These are phyloP conservation scores for Metschnikowia reukaufii DNA, from an alignment of 805 yeast genomes.

Conservation along the genomic window DNA sequence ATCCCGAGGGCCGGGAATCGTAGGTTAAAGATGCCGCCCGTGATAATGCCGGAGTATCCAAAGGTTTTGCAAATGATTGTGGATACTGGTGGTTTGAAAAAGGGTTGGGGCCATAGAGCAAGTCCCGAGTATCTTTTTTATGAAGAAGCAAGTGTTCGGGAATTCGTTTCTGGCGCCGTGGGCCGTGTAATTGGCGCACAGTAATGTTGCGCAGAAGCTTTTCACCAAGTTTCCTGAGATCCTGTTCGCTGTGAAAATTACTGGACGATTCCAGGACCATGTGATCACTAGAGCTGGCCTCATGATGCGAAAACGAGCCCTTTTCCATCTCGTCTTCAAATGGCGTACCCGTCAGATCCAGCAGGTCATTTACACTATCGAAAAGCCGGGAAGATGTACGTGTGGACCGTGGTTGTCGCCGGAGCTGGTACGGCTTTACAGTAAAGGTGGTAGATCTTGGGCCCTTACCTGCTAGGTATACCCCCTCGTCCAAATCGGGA, in stretches of 20 bases:
- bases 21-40: conserved; percentile 13
- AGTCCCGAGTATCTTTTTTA: conserved; percentile 23
- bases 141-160: conserved; percentile 13
- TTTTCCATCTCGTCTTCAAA: neutral
- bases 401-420: neutral
- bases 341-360: conserved; percentile 18
- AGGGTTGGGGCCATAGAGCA: conserved; percentile 23
- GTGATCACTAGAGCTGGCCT: neutral
- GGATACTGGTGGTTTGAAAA: conserved; percentile 20
- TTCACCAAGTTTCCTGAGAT: conserved; percentile 37
- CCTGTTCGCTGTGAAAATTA: conserved; percentile 18
- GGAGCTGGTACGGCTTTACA: conserved; percentile 8
- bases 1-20: neutral
- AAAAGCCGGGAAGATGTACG: conserved; percentile 13
- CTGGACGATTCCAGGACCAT: conserved; percentile 1
- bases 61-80: conserved; percentile 11
- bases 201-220: conserved; percentile 35
- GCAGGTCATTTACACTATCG: conserved; percentile 17
- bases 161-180: conserved; percentile 1
- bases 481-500: conserved; percentile 1
- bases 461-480: neutral
- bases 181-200: conserved; percentile 23
- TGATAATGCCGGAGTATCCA: conserved; percentile 5
- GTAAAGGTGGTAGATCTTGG: neutral
- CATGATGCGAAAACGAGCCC: neutral